Evolutionary conservation across 495 filamentous ascomycete species (phyloP).

Genomic region (Acidiella bohemica): DNA sequence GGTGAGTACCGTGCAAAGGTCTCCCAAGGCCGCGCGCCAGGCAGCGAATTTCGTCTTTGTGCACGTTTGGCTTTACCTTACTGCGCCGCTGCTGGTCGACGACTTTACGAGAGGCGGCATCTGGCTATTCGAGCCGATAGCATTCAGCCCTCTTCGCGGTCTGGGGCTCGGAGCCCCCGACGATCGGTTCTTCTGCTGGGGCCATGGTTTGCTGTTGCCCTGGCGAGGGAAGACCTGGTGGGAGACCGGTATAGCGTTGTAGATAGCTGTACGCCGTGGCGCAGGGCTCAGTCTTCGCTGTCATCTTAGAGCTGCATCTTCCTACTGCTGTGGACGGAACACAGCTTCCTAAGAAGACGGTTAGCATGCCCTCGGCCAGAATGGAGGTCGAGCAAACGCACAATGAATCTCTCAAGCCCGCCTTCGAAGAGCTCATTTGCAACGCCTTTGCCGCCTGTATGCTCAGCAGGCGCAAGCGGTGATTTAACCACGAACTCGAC

Average conservation of each 20-base stretch:
- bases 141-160: slow-evolving; percentile 26
- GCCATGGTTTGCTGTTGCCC: slow-evolving; percentile 21
- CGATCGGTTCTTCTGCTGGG: slow-evolving; percentile 26
- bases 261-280: too few relatives aligned
- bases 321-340: background rate
- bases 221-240: slow-evolving; percentile 25
- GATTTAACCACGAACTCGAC: slow-evolving; percentile 98
- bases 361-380: background rate
- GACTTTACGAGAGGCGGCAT: slow-evolving; percentile 31
- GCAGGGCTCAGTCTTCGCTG: too few relatives aligned
- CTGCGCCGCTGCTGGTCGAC: slow-evolving; percentile 26
- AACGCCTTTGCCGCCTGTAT: slow-evolving; percentile 65
- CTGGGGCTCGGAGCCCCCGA: slow-evolving; percentile 28
- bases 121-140: slow-evolving; percentile 31
- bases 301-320: too few relatives aligned
- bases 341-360: background rate
- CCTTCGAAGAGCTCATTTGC: slow-evolving; percentile 90
- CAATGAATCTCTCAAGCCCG: slow-evolving; percentile 48
- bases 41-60: slow-evolving; percentile 24
- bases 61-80: slow-evolving; percentile 30
- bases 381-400: slow-evolving; percentile 4
- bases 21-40: slow-evolving; percentile 19
- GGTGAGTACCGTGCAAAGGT: slow-evolving; percentile 9
- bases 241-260: slow-evolving; percentile 28
- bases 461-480: slow-evolving; percentile 77